Evolutionary conservation across 2,329 filamentous ascomycete genomes (phyloP).

Genomic region (Fusarium tjaetaba): DNA sequence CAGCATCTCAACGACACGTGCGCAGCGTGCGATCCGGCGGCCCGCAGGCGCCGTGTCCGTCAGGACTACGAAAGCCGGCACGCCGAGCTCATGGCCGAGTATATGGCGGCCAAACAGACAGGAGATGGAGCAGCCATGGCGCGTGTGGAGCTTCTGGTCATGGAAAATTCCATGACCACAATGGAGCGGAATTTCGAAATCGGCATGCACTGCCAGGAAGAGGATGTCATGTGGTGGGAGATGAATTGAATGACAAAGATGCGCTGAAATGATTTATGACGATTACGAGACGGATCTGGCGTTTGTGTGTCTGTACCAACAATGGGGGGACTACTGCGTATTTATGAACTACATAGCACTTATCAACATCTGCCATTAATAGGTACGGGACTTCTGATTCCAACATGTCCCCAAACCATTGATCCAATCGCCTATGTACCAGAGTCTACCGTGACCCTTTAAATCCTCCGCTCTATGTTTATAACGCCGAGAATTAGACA

Average conservation of each 20-base stretch:
- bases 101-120: conserved; percentile 40
- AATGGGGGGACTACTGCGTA: conserved; percentile 6
- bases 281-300: not conserved
- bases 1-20: conserved; percentile 50
- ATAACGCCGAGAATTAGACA: conserved; percentile 31
- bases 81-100: conserved; percentile 39
- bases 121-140: conserved; percentile 41
- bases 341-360: not conserved
- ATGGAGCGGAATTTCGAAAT: conserved; percentile 41
- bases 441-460: conserved; percentile 21
- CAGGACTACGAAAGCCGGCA: conserved; percentile 43
- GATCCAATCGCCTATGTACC: conserved; percentile 6
- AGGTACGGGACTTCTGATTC: not conserved
- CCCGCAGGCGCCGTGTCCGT: conserved; percentile 40
- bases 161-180: conserved; percentile 29
- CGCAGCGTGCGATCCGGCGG: conserved; percentile 49
- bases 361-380: conserved; percentile 24
- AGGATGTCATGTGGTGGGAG: conserved; percentile 40
- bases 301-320: not conserved
- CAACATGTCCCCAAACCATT: not conserved
- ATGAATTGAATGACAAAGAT: conserved; percentile 10
- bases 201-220: conserved; percentile 24
- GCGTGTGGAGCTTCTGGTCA: conserved; percentile 36
- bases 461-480: conserved; percentile 29
- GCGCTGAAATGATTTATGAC: not conserved